Conservation (phyloP, 257 asterid genomes). For the Gynochthodes officinalis region DNA sequence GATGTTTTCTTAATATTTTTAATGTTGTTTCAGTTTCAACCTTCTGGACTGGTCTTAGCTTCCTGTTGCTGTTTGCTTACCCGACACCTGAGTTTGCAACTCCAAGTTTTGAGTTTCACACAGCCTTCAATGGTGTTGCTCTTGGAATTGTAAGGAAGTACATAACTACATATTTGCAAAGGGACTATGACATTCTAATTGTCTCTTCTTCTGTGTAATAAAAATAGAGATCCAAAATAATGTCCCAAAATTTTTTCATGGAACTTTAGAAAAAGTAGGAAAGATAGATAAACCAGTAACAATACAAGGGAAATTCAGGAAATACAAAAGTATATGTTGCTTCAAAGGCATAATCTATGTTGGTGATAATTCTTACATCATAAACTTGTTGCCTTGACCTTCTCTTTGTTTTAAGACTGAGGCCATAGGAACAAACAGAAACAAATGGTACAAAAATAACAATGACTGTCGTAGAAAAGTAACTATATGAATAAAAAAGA, state of each 20-base stretch:
- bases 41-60: slow-evolving; percentile 80
- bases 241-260: neutral
- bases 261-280: neutral
- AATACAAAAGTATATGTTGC: neutral
- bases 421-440: neutral
- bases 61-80: slow-evolving; percentile 89
- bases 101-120: slow-evolving; percentile 91
- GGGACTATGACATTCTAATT: neutral
- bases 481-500: no score
- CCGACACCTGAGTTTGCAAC: slow-evolving; percentile 92
- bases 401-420: neutral
- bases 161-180: neutral
- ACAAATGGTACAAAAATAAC: neutral
- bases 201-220: neutral
- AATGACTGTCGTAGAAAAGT: neutral
- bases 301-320: neutral
- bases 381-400: neutral
- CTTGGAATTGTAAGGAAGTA: slow-evolving; percentile 80
- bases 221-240: neutral
- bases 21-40: slow-evolving; percentile 62
- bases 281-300: neutral
- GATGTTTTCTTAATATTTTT: neutral
- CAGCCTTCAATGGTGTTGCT: slow-evolving; percentile 88
- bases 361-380: neutral
- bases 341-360: neutral